A percentile compares a stretch with the other conserved stretches of the same genome.
Evolutionary conservation across 1,284 basidiomycete species (phyloP).

Genomic region (Porogramme epimiltina): DNA sequence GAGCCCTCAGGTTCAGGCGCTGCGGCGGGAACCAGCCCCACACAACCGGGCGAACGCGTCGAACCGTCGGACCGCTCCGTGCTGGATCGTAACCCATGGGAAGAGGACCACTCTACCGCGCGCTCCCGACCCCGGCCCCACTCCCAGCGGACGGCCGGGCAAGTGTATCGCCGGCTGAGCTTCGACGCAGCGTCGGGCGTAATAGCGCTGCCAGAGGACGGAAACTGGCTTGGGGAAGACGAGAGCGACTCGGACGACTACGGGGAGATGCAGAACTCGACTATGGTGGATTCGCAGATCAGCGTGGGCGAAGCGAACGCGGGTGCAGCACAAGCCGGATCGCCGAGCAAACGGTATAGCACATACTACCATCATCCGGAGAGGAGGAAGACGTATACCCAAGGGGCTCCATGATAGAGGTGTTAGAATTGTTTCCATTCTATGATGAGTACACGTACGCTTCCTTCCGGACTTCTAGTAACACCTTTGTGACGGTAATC

Average conservation of each 20-base stretch:
- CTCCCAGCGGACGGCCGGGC: conserved; percentile 17
- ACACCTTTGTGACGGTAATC: no score
- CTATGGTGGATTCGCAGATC: conserved; percentile 13
- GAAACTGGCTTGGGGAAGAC: conserved; percentile 62
- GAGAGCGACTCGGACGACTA: conserved; percentile 43
- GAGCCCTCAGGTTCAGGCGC: neutral
- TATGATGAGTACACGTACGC: neutral
- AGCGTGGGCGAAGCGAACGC: no score
- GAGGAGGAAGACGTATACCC: conserved; percentile 39
- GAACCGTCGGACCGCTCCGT: conserved; percentile 23
- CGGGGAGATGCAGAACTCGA: conserved; percentile 22
- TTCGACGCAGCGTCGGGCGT: conserved; percentile 82
- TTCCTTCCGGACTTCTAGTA: no score
- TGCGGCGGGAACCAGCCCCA: neutral
- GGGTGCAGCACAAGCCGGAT: conserved; percentile 11
- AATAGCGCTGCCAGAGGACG: conserved; percentile 81
- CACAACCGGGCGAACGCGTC: conserved; percentile 7
- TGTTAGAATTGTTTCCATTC: neutral
- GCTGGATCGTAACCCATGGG: conserved; percentile 53
- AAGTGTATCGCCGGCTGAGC: conserved; percentile 63
- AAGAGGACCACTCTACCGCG: conserved; percentile 37
- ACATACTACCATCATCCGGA: conserved; percentile 81
- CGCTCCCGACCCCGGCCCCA: conserved; percentile 24
- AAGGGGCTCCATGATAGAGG: neutral
- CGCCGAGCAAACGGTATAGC: conserved; percentile 47